Base-by-base conservation (phyloP, 495 filamentous ascomycete species). In the Daldinia childiae region DNA sequence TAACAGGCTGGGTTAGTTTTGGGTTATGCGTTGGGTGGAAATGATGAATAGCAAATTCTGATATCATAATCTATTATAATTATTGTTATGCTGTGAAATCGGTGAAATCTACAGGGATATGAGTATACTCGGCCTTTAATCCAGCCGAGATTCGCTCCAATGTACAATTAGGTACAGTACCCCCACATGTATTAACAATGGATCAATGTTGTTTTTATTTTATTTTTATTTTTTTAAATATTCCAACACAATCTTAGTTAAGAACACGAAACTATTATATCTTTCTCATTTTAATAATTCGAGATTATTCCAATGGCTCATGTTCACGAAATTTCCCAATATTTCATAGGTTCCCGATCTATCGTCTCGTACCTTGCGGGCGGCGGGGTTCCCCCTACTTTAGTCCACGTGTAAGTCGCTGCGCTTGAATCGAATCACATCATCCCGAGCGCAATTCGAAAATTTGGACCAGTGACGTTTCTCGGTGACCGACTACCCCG, bases 401-500 rank as follows among this genome's bases (percentile, higher is more conserved):
- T 17, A 30, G 29, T 17, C 51, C 29, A 54, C 29, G 29, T 54
- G 51, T 54, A 54, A 54, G 51, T 30, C 51, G n/a, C 12, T 57
- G 30, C 29, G 54, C 29, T 24, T 30, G 38, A 65, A 69, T 66
- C 68, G 38, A 65, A 69, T 66, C 68, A 27, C 48, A 62, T 62
- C 62, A 57, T 69, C 54, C 50, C 57, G 57, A 50, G 38, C n/a
- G n/a, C 19, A 43, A 66, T 19, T 36, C 30, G 19, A 29, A 29
- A 15, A 24, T 62, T 58, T 63, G 27, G 27, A 64, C 69, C 69
- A 68, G 51, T 72, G 54, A 63, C 45, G 43, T 68, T 15, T 29
- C 17, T 68, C 64, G 64, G 64, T 12, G 29, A 71, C 69, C 68
- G 68, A 66, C 55, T 70, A 27, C 68, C 68, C 68, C 68, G 56